phyloP scores from a whole-genome alignment of 164 flowering plant genomes.

The Sextonia rubra region DNA sequence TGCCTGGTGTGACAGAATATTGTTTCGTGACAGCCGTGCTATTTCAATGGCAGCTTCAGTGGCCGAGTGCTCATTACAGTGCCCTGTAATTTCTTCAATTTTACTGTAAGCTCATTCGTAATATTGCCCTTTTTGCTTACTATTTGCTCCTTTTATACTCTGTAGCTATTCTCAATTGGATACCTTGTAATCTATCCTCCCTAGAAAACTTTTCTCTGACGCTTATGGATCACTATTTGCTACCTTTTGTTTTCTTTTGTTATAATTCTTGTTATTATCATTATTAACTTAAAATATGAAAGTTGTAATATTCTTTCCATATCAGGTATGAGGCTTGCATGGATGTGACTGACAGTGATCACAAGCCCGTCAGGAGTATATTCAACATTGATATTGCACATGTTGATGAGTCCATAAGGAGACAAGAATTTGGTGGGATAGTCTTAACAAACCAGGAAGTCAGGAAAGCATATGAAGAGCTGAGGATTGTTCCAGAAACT shows the following conservation, averaged over 20 bases:
- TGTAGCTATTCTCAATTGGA: not conserved
- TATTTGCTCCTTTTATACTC: not conserved
- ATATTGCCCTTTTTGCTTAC: not conserved
- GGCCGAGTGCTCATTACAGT: conserved; percentile 67
- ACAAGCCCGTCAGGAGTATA: conserved; percentile 93
- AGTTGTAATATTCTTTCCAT: not conserved
- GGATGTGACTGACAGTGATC: conserved; percentile 98
- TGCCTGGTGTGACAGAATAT: conserved; percentile 97
- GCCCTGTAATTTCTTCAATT: conserved; percentile 73
- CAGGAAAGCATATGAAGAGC: conserved; percentile 41
- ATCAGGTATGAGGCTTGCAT: conserved; percentile 94
- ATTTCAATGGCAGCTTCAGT: conserved; percentile 14
- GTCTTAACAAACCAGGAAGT: conserved; percentile 51
- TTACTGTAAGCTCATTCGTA: conserved; percentile 44
- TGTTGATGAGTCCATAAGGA: conserved; percentile 73
- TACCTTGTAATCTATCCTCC: too few species aligned
- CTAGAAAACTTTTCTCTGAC: too few species aligned
- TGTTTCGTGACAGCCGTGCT: conserved; percentile 79
- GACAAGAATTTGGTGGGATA: conserved; percentile 71
- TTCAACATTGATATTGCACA: conserved; percentile 59
- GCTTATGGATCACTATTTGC: too few species aligned
- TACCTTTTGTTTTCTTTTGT: too few species aligned
- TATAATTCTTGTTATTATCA: too few species aligned
- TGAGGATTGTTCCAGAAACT: conserved; percentile 59
- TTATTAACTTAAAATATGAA: too few species aligned